A percentile compares a stretch with the other conserved stretches of the same genome.
These are phyloP conservation scores for Sanguinoderma infundibulare DNA, from an alignment of 1,284 basidiomycete genomes.

Conservation along the genomic window DNA sequence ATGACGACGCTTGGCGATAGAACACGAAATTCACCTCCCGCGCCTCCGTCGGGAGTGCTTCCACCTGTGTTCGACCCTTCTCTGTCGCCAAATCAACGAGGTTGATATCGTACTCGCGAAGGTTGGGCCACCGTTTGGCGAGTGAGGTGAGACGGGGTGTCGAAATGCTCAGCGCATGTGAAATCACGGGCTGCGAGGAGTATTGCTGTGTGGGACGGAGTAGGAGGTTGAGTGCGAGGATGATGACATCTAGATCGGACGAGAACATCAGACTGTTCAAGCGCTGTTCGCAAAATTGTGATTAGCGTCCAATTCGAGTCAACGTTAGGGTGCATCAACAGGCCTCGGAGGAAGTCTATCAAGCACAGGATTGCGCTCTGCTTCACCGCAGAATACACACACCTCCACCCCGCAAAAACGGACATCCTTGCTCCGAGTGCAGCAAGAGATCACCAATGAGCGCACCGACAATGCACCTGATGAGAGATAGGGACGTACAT, in stretches of 20 bases:
- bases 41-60: conserved; percentile 66
- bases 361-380: no score
- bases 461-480: no score
- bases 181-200: conserved; percentile 79
- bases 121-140: conserved; percentile 74
- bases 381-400: no score
- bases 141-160: conserved; percentile 74
- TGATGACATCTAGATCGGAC: conserved; percentile 88
- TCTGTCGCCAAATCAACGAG: conserved; percentile 68
- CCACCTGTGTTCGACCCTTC: conserved; percentile 55
- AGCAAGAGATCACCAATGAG: no score
- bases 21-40: conserved; percentile 79
- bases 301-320: neutral
- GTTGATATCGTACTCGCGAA: conserved; percentile 75
- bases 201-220: conserved; percentile 96
- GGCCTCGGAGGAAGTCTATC: no score
- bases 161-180: conserved; percentile 78
- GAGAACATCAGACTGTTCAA: conserved; percentile 89
- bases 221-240: conserved; percentile 84
- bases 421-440: no score
- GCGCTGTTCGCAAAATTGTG: conserved; percentile 63
- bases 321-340: no score
- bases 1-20: conserved; percentile 58
- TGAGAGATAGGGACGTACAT: conserved; percentile 62
- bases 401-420: no score